Conservation (phyloP, 139 green algal genomes). For the Volvox reticuliferus region DNA sequence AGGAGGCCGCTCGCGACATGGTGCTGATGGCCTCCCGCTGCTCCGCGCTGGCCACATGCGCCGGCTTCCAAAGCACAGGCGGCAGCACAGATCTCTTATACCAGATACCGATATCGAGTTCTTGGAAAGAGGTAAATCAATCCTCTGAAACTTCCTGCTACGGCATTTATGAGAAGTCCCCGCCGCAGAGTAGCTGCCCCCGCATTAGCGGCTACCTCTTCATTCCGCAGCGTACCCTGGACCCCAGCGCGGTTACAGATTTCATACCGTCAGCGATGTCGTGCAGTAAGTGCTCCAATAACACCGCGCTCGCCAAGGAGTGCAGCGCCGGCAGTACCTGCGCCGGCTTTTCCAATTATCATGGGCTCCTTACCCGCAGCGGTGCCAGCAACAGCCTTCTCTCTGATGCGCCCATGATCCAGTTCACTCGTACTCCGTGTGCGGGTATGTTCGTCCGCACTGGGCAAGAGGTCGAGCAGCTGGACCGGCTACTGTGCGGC, state of each 20-base stretch:
- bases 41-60: neutral
- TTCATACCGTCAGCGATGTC: neutral
- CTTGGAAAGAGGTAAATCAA: neutral
- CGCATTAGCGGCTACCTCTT: constrained; percentile 55
- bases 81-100: constrained; percentile 31
- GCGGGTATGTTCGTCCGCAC: constrained; percentile 41
- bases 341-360: constrained; percentile 53
- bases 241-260: neutral
- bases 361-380: constrained; percentile 36
- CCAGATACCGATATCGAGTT: constrained; percentile 3
- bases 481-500: constrained; percentile 59
- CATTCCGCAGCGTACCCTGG: constrained; percentile 26
- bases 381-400: neutral
- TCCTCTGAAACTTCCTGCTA: neutral
- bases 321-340: constrained; percentile 44
- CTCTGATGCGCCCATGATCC: neutral
- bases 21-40: constrained; percentile 44
- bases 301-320: neutral
- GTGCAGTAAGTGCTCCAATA: constrained; percentile 43
- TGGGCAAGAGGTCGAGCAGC: constrained; percentile 23
- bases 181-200: neutral
- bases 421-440: constrained; percentile 53
- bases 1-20: constrained; percentile 32
- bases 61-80: constrained; percentile 30
- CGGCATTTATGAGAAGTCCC: constrained; percentile 36